A percentile compares a stretch with the other conserved stretches of the same genome.
These are phyloP conservation scores for Chrysoporthe puriensis DNA, from an alignment of 2,329 filamentous ascomycete species.

Conservation along the genomic window DNA sequence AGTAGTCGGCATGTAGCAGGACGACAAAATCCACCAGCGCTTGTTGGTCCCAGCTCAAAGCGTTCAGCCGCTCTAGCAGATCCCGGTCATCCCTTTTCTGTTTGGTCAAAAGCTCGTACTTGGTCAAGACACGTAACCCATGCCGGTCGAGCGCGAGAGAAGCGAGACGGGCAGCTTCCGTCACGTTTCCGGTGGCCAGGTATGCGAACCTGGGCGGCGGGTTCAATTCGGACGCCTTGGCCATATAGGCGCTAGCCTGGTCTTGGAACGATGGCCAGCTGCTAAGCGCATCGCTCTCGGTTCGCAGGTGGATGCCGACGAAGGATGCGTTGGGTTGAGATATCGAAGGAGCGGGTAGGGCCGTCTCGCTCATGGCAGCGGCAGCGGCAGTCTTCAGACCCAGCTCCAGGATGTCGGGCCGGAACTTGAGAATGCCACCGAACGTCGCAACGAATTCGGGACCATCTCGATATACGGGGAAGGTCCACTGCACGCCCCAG, in stretches of 20 bases:
- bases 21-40: constrained; percentile 48
- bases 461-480: constrained; percentile 50
- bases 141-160: constrained; percentile 38
- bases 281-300: constrained; percentile 50
- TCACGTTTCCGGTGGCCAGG: constrained; percentile 50
- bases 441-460: constrained; percentile 51
- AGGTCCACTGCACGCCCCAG: constrained; percentile 52
- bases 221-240: constrained; percentile 36
- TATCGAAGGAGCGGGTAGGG: background rate
- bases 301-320: constrained; percentile 51
- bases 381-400: constrained; percentile 41
- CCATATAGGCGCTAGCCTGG: constrained; percentile 46
- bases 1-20: constrained; percentile 44
- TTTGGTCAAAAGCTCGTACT: constrained; percentile 40
- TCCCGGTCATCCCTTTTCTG: constrained; percentile 29
- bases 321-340: constrained; percentile 33
- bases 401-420: constrained; percentile 46
- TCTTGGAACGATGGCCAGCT: constrained; percentile 50
- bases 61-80: constrained; percentile 38
- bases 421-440: constrained; percentile 46
- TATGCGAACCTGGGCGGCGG: constrained; percentile 40
- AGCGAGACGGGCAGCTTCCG: constrained; percentile 45
- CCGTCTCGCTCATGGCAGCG: constrained; percentile 38
- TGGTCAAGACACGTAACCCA: constrained; percentile 43
- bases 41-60: constrained; percentile 50